Evolutionary conservation across 2,329 filamentous ascomycete species (phyloP).

Genomic region (Xylariaceae sp.): DNA sequence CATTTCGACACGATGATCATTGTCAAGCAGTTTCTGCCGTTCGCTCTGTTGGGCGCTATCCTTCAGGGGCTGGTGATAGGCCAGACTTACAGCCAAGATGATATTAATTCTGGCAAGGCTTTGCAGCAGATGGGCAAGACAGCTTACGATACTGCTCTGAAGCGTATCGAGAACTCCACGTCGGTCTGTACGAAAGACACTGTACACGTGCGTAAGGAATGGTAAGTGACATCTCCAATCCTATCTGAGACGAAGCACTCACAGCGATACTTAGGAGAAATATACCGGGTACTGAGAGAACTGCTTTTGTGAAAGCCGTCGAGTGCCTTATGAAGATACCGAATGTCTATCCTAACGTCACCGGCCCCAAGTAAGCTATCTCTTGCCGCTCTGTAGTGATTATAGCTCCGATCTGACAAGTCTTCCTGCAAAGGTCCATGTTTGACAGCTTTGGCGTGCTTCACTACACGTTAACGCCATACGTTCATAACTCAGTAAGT

Average conservation of each 20-base stretch:
- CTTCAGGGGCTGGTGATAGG: constrained; percentile 32
- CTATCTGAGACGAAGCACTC: not conserved
- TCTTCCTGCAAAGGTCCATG: constrained; percentile 28
- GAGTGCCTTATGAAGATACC: constrained; percentile 38
- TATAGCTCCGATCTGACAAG: constrained; percentile 5
- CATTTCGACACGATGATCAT: constrained; percentile 28
- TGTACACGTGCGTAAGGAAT: constrained; percentile 40
- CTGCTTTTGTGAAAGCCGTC: constrained; percentile 35
- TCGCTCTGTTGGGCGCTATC: constrained; percentile 31
- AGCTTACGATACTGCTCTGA: constrained; percentile 35
- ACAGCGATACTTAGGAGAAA: constrained; percentile 30
- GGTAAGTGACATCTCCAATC: constrained; percentile 24
- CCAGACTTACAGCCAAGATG: constrained; percentile 34
- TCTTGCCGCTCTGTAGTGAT: too few species aligned
- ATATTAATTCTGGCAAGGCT: constrained; percentile 39
- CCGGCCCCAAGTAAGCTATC: constrained; percentile 33
- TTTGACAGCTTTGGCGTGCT: constrained; percentile 42
- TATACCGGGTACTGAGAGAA: constrained; percentile 37
- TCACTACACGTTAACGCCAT: constrained; percentile 38
- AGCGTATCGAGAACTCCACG: constrained; percentile 29
- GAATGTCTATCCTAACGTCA: constrained; percentile 36
- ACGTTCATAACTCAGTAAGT: constrained; percentile 41
- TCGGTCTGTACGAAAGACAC: constrained; percentile 38
- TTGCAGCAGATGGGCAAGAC: constrained; percentile 34
- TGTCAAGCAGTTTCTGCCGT: constrained; percentile 29